phyloP scores from a whole-genome alignment of 345 rosid species.

The Hibiscus syriacus region DNA sequence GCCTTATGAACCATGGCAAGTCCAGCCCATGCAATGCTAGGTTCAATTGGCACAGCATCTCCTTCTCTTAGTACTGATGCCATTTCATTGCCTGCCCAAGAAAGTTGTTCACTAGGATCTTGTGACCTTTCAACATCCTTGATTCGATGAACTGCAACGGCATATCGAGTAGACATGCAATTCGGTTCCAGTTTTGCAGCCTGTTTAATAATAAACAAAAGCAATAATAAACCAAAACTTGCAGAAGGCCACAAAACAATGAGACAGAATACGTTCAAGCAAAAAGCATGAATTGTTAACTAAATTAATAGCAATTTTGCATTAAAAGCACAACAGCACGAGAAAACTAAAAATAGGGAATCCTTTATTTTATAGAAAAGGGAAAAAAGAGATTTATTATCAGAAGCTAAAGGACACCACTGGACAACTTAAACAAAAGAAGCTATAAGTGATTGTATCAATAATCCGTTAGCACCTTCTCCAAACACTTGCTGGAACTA shows the following conservation, averaged over 20 bases:
- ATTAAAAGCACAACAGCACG: background rate
- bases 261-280: background rate
- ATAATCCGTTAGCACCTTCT: conserved; percentile 84
- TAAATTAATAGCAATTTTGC: conserved; percentile 3
- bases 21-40: conserved; percentile 87
- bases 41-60: conserved; percentile 67
- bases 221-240: background rate
- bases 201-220: conserved; percentile 30
- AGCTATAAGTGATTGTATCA: conserved; percentile 36
- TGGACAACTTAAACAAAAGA: conserved; percentile 48
- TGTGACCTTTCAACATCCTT: conserved; percentile 96
- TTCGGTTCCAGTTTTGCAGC: conserved; percentile 90
- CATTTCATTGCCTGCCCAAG: conserved; percentile 97
- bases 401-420: too few species aligned
- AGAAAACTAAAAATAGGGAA: background rate
- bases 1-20: conserved; percentile 88
- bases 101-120: conserved; percentile 77
- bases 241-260: background rate
- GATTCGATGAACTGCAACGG: conserved; percentile 81
- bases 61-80: conserved; percentile 92
- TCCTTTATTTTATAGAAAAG: background rate
- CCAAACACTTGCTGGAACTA: conserved; percentile 92
- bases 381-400: too few species aligned
- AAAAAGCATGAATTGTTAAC: background rate
- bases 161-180: conserved; percentile 90